Percentiles rank a stretch among this genome's conserved stretches.
phyloP scores from a whole-genome alignment of 352 stramenopile species.

The Albugo candida region DNA sequence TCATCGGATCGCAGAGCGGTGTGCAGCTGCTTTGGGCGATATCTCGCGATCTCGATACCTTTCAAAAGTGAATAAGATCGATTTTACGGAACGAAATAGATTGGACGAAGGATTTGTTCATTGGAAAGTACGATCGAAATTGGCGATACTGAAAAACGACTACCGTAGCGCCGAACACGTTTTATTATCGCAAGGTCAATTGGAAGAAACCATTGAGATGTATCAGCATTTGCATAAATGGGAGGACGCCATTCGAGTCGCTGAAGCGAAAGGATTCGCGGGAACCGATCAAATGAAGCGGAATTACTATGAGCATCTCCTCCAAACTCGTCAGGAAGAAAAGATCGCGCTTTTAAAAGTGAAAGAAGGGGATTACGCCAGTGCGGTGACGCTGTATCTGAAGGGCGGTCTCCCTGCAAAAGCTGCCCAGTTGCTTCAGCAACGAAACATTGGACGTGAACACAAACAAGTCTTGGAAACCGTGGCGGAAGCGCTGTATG shows the following conservation, averaged over 20 bases:
- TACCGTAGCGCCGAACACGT: slow-evolving; percentile 82
- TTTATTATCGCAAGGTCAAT: slow-evolving; percentile 76
- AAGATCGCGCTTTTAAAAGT: slow-evolving; percentile 84
- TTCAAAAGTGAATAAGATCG: slow-evolving; percentile 80
- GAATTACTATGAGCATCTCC: slow-evolving; percentile 85
- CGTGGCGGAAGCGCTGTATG: slow-evolving; percentile 77
- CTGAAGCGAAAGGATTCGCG: slow-evolving; percentile 61
- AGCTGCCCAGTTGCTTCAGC: slow-evolving; percentile 70
- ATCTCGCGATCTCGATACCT: slow-evolving; percentile 78
- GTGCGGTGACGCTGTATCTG: slow-evolving; percentile 84
- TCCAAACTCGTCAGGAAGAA: slow-evolving; percentile 83
- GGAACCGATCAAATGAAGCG: slow-evolving; percentile 76
- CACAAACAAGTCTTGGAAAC: slow-evolving; percentile 79
- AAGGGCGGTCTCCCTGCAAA: slow-evolving; percentile 84
- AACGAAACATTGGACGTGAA: slow-evolving; percentile 73
- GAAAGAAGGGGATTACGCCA: slow-evolving; percentile 77
- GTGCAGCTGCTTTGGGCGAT: slow-evolving; percentile 80
- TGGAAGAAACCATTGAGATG: slow-evolving; percentile 89
- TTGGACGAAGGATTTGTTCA: slow-evolving; percentile 59
- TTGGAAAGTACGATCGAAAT: slow-evolving; percentile 68
- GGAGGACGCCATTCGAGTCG: slow-evolving; percentile 87
- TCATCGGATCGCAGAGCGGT: slow-evolving; percentile 80
- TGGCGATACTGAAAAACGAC: slow-evolving; percentile 81
- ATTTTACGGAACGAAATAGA: slow-evolving; percentile 56
- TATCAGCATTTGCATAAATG: slow-evolving; percentile 89